Conservation (phyloP, 192 early-diverging fungal species). For the Linnemannia schmuckeri region DNA sequence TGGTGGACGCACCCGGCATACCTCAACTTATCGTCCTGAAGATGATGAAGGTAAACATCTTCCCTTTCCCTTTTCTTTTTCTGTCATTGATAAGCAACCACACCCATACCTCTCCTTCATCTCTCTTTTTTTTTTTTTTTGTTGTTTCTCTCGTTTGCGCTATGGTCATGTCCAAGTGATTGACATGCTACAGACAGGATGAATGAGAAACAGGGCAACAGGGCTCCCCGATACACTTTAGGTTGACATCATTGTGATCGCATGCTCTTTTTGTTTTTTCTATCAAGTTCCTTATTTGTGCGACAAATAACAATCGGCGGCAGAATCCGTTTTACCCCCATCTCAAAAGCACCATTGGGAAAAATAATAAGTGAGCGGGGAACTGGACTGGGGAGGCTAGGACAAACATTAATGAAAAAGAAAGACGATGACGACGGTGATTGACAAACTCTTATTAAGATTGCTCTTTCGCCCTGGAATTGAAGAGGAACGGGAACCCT, state of each 20-base stretch:
- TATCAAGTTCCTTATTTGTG: conserved; percentile 3
- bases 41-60: conserved; percentile 34
- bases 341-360: not conserved
- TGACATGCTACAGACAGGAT: not conserved
- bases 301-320: not conserved
- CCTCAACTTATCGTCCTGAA: conserved; percentile 36
- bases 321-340: not conserved
- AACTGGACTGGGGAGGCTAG: not conserved
- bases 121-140: not conserved
- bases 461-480: not conserved
- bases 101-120: not conserved
- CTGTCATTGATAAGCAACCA: not conserved
- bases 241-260: conserved; percentile 28
- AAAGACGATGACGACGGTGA: not conserved
- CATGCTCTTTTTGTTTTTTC: not conserved
- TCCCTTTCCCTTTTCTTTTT: not conserved
- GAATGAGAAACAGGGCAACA: not conserved
- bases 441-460: not conserved
- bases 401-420: not conserved
- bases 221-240: not conserved
- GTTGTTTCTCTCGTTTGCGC: not conserved
- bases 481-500: not conserved
- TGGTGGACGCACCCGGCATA: not conserved
- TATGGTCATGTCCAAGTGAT: not conserved
- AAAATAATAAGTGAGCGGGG: not conserved